Percentiles rank a stretch among this genome's conserved stretches.
phyloP scores from a whole-genome alignment of 129 eudicot genomes.

The Flaveria linearis region DNA sequence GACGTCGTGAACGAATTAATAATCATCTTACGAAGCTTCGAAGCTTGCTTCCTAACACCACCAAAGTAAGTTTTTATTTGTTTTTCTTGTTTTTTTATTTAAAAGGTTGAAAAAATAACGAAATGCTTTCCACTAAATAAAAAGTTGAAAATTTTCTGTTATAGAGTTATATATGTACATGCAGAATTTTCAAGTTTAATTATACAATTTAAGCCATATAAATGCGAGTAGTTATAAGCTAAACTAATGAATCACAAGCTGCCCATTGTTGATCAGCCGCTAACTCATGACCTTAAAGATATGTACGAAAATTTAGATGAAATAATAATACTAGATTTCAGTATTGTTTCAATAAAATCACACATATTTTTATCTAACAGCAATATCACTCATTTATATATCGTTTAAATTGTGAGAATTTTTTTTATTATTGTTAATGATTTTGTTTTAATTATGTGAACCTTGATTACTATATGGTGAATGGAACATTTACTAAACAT shows the following conservation, averaged over 20 bases:
- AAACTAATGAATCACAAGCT: background rate
- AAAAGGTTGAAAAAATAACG: background rate
- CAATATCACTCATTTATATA: too few relatives aligned
- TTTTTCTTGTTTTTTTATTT: conserved; percentile 14
- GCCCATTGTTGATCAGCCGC: background rate
- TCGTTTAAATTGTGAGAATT: too few relatives aligned
- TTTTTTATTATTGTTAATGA: too few relatives aligned
- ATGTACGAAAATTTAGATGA: background rate
- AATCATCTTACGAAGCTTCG: conserved; percentile 86
- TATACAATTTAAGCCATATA: conserved; percentile 4
- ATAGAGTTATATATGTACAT: background rate
- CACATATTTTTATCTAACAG: too few relatives aligned
- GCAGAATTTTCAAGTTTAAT: background rate
- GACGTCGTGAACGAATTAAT: conserved; percentile 84
- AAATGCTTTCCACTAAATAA: background rate
- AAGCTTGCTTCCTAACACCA: conserved; percentile 78
- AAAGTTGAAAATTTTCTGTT: background rate
- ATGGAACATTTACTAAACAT: too few relatives aligned
- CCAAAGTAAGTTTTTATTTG: conserved; percentile 54
- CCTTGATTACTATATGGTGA: too few relatives aligned
- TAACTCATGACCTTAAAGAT: background rate
- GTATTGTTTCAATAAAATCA: too few relatives aligned
- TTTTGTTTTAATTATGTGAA: too few relatives aligned
- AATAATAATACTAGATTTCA: too few relatives aligned
- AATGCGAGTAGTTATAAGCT: background rate